Conservation (phyloP, 1,284 basidiomycete genomes). For the Moesziomyces aphidis region DNA sequence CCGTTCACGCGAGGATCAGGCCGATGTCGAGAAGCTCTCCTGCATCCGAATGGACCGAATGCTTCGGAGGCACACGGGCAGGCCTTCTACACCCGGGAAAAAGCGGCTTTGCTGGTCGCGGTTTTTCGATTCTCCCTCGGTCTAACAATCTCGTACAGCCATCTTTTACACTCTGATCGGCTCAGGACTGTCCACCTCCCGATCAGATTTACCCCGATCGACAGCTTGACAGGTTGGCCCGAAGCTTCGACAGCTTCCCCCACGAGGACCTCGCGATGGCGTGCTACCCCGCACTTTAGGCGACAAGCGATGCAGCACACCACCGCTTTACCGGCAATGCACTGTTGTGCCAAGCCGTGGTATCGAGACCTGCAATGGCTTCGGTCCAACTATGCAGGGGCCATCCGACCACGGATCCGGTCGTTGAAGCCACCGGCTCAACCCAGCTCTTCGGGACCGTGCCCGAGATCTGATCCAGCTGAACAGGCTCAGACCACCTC, state of each 20-base stretch:
- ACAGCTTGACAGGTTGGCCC: conserved; percentile 20
- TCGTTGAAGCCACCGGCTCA: not conserved
- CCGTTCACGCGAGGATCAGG: too few species aligned
- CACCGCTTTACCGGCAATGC: too few species aligned
- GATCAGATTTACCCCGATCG: not conserved
- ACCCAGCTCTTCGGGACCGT: not conserved
- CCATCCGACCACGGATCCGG: not conserved
- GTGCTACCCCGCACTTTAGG: conserved; percentile 13
- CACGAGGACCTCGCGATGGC: conserved; percentile 8
- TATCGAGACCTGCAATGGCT: too few species aligned
- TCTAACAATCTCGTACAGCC: conserved; percentile 6
- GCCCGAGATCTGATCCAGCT: not conserved
- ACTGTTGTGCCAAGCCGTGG: too few species aligned
- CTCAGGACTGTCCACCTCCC: not conserved
- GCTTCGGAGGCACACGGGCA: conserved; percentile 19
- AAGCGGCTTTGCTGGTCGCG: conserved; percentile 20
- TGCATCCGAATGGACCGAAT: not conserved
- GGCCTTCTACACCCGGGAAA: conserved; percentile 3
- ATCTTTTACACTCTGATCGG: not conserved
- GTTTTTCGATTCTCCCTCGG: not conserved
- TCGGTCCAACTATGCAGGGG: not conserved
- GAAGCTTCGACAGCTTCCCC: conserved; percentile 3
- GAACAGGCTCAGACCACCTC: not conserved
- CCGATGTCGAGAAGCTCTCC: not conserved
- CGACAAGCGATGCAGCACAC: not conserved